Evolutionary conservation across 768 basidiomycete genomes (phyloP).

Genomic region (Mycena haematopus): DNA sequence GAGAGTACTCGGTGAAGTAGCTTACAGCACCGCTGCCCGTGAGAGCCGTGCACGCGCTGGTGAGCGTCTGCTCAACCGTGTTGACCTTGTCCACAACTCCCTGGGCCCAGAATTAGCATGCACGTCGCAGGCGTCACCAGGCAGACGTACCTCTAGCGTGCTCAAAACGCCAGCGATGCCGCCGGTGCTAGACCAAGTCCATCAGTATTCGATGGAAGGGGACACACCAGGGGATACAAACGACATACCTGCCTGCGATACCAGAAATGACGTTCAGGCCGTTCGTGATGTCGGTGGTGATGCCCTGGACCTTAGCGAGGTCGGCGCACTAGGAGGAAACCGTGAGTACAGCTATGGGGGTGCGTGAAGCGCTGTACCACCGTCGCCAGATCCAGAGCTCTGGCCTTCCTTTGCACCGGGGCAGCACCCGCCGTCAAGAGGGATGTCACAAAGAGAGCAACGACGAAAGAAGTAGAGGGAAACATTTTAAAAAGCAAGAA

Average conservation of each 20-base stretch:
- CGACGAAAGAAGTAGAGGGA: not conserved
- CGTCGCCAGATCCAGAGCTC: not conserved
- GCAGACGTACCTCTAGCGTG: not conserved
- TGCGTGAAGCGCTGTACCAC: not conserved
- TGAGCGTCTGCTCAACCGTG: not conserved
- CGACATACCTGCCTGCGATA: not conserved
- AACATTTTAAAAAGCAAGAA: not conserved
- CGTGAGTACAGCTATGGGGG: not conserved
- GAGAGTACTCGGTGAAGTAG: not conserved
- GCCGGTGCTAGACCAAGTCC: not conserved
- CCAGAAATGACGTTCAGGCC: not conserved
- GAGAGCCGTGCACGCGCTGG: not conserved
- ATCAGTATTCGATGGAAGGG: no score
- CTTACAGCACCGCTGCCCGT: not conserved
- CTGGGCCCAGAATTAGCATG: not conserved
- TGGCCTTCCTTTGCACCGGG: not conserved
- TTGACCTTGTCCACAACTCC: not conserved
- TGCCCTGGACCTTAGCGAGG: not conserved
- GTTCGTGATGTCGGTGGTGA: not conserved
- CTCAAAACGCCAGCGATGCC: not conserved
- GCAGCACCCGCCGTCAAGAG: conserved; percentile 5
- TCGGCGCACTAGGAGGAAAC: not conserved
- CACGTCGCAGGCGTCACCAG: not conserved
- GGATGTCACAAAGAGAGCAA: not conserved
- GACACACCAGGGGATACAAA: not conserved